Base-by-base conservation (phyloP, 768 basidiomycete species). In the Favolaschia claudopus region DNA sequence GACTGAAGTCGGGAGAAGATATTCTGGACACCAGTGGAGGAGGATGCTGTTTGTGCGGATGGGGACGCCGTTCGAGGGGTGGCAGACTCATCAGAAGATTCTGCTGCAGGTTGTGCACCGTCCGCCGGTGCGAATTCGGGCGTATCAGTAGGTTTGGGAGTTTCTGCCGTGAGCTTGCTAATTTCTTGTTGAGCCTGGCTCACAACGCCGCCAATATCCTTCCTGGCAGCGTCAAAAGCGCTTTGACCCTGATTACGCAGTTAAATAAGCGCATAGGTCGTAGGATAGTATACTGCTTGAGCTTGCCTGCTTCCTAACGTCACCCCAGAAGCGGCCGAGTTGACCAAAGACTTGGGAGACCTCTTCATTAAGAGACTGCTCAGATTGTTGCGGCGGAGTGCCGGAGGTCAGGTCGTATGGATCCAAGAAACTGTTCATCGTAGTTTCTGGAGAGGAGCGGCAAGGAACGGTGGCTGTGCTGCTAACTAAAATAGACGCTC, bases 301-400 rank as follows among this genome's bases (percentile, higher is more conserved):
- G 87, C 94, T 87, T 95, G 43, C 60, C 60, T 56, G 94, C 72
- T 90, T 92, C 79, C 88, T 86, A 69, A 96, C 91, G 28, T 93
- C 91, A 40, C 93, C 93, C 95, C 95, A 97, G 70, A 95, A 89
- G 48, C 89, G 81, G 27, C 89, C 87, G 13, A 96, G 78, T 67
- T 93, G 89, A n/a, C 92, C 92, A 37, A 96, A 86, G 22, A 95
- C 95, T 67, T 96, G 89, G 2, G 83, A 83, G 14, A 97, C 92
- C 72, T 97, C 95, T 68, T 96, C 90, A 68, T 96, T 89, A 39
- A 97, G 76, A 54, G 81, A 85, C 37, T 85, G 84, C 28, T 85
- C 76, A 31, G 78, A 73, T 33, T 72, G 76, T 22, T 55, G 59
- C n/a, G 79, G 60, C 12, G 83, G 77, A 17, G 85, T 82, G 5